phyloP scores from a whole-genome alignment of 164 flowering plant genomes.

The Sedum album region DNA sequence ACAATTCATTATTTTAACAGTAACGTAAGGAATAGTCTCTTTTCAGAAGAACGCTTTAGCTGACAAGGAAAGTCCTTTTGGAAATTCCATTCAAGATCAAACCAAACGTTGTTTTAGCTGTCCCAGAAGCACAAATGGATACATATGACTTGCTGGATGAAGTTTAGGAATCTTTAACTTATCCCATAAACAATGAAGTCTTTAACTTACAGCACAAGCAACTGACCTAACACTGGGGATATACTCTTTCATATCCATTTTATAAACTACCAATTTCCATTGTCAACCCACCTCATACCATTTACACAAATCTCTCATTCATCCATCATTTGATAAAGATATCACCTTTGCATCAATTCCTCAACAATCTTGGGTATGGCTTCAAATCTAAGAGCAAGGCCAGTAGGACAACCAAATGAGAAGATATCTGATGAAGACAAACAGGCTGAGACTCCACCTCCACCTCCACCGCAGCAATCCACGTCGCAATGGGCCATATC shows the following conservation, averaged over 20 bases:
- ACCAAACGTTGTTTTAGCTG: not conserved
- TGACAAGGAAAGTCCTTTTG: not conserved
- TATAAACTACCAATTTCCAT: not conserved
- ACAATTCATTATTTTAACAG: no score
- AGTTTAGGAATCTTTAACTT: not conserved
- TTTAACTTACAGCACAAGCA: not conserved
- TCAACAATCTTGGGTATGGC: not conserved
- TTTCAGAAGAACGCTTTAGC: not conserved
- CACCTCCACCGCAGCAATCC: slow-evolving; percentile 11
- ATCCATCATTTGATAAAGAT: no score
- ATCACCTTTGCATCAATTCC: not conserved
- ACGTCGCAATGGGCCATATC: slow-evolving; percentile 31
- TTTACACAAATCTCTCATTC: not conserved
- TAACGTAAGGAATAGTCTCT: not conserved
- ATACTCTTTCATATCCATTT: not conserved
- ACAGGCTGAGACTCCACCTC: not conserved
- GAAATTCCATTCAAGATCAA: not conserved
- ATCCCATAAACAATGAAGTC: slow-evolving; percentile 1
- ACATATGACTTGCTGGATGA: not conserved
- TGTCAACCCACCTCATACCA: not conserved
- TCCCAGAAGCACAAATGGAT: not conserved
- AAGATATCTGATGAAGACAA: not conserved
- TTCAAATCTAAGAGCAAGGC: not conserved
- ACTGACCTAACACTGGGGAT: not conserved
- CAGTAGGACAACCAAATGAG: not conserved